phyloP scores from a whole-genome alignment of 306 rosid genomes.

The Quercus berberidifolia region DNA sequence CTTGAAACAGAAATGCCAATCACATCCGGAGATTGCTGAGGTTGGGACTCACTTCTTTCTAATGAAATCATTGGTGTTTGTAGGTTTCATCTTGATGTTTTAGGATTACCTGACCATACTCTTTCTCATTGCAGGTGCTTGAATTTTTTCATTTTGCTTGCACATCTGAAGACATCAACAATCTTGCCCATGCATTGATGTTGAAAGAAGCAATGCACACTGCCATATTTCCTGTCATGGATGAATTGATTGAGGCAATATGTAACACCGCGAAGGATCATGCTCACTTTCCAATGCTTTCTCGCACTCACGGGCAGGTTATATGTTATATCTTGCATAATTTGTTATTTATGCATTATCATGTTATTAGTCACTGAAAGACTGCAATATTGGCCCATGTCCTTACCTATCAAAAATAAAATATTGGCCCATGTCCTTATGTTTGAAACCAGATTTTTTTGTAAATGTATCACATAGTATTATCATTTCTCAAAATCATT shows the following conservation, averaged over 20 bases:
- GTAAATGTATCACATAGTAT: neutral
- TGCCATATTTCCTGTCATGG: slow-evolving; percentile 69
- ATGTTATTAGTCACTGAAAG: neutral
- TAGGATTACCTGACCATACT: neutral
- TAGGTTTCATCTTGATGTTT: neutral
- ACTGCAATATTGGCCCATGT: neutral
- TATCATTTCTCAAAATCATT: neutral
- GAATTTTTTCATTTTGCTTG: slow-evolving; percentile 91
- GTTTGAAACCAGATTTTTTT: neutral
- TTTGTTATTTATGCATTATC: neutral
- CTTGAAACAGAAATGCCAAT: slow-evolving; percentile 72
- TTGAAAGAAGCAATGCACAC: slow-evolving; percentile 60
- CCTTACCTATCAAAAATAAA: neutral
- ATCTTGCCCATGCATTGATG: slow-evolving; percentile 88
- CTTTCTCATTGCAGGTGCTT: slow-evolving; percentile 51
- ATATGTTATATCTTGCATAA: slow-evolving; percentile 18
- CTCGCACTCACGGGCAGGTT: slow-evolving; percentile 95
- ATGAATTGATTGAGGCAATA: slow-evolving; percentile 52
- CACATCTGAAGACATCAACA: slow-evolving; percentile 91
- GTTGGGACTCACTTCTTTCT: slow-evolving; percentile 30
- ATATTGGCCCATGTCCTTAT: neutral
- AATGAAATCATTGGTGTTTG: neutral
- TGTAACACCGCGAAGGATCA: slow-evolving; percentile 59
- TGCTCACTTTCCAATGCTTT: slow-evolving; percentile 77
- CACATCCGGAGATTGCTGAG: slow-evolving; percentile 65